These are phyloP conservation scores for Chalciporus sphaerocephalus DNA, from an alignment of 768 basidiomycete genomes.

Conservation along the genomic window DNA sequence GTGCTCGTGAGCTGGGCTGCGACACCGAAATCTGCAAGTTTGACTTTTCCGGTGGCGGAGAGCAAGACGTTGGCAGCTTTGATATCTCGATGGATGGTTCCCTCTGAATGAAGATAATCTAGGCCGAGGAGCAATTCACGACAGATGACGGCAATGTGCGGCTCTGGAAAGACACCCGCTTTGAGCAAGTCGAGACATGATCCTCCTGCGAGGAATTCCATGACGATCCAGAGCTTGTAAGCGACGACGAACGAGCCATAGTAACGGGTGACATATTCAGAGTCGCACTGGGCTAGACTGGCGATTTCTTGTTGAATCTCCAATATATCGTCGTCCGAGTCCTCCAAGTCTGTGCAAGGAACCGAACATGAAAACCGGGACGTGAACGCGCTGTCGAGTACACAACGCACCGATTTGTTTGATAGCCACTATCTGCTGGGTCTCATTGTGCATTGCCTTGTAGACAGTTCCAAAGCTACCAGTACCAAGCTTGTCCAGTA, in stretches of 20 bases:
- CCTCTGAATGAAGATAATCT: conserved; percentile 92
- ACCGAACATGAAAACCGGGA: background rate
- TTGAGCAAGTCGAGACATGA: conserved; percentile 96
- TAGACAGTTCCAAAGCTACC: conserved; percentile 97
- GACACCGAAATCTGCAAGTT: conserved; percentile 97
- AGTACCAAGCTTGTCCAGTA: conserved; percentile 94
- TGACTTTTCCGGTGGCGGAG: conserved; percentile 87
- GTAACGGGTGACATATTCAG: conserved; percentile 93
- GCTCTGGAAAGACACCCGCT: conserved; percentile 84
- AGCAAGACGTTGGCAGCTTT: conserved; percentile 96
- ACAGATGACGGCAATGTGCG: conserved; percentile 92
- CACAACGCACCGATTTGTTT: conserved; percentile 88
- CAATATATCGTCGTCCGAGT: conserved; percentile 96
- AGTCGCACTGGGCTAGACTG: conserved; percentile 92
- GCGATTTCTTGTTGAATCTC: conserved; percentile 99
- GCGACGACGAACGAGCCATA: conserved; percentile 95
- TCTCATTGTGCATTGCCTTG: conserved; percentile 94
- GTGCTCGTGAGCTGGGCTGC: conserved; percentile 95
- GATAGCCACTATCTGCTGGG: conserved; percentile 92
- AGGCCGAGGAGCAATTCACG: conserved; percentile 90
- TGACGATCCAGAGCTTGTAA: conserved; percentile 98
- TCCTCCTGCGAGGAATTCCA: conserved; percentile 99
- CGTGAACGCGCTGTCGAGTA: conserved; percentile 7
- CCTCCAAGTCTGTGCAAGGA: conserved; percentile 73
- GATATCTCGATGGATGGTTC: conserved; percentile 98